These are phyloP conservation scores for Hordeum pubiflorum DNA, from an alignment of 202 grass and related monocot genomes.

Conservation along the genomic window DNA sequence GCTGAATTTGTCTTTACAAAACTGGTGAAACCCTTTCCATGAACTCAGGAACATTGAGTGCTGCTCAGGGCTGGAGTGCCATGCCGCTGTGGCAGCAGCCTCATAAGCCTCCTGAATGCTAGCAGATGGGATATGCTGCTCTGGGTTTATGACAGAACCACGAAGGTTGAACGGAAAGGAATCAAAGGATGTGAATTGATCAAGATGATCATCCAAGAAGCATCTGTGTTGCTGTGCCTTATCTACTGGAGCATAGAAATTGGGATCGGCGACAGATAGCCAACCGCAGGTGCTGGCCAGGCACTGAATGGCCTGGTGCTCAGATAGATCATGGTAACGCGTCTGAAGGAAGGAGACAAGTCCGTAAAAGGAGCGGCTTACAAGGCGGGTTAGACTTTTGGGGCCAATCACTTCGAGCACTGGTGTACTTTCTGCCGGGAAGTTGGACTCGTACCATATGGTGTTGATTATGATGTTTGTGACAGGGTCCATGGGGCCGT, in stretches of 20 bases:
- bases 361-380: slow-evolving; percentile 18
- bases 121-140: not conserved
- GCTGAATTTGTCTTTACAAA: not conserved
- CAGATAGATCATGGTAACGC: not conserved
- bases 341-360: slow-evolving; percentile 18
- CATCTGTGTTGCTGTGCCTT: too few species aligned
- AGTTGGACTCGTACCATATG: not conserved
- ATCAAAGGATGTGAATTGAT: too few species aligned
- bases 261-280: not conserved
- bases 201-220: not conserved
- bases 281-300: not conserved
- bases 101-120: not conserved
- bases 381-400: slow-evolving; percentile 3
- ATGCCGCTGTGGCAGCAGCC: slow-evolving; percentile 11
- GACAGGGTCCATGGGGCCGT: not conserved
- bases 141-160: not conserved
- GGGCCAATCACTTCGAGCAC: not conserved
- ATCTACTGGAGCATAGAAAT: not conserved
- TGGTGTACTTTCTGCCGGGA: too few species aligned
- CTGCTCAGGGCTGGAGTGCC: slow-evolving; percentile 2
- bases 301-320: not conserved
- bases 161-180: too few species aligned
- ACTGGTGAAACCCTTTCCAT: too few species aligned
- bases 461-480: not conserved
- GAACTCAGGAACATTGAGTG: not conserved